These are phyloP conservation scores for Candida sakaeoensis DNA, from an alignment of 805 yeast species.

Conservation along the genomic window DNA sequence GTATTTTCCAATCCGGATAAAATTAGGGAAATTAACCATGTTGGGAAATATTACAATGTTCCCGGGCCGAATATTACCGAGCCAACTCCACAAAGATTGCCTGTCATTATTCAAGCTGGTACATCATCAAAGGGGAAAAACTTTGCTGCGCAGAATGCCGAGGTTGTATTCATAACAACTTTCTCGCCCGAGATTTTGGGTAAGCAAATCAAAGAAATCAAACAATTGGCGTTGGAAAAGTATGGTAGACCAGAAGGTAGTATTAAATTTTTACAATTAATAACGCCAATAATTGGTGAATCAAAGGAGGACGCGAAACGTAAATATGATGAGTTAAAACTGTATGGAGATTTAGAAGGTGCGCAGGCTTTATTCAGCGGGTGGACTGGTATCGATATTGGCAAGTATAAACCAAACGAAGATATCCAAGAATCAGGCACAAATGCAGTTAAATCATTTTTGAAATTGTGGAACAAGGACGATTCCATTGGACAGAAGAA, in stretches of 20 bases:
- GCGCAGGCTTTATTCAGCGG: conserved; percentile 38
- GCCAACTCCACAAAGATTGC: conserved; percentile 43
- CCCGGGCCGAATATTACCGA: conserved; percentile 42
- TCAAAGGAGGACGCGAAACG: conserved; percentile 40
- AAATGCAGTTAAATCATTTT: conserved; percentile 29
- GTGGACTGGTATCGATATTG: conserved; percentile 41
- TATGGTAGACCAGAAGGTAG: conserved; percentile 33
- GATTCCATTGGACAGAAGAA: conserved; percentile 13
- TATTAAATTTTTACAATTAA: conserved; percentile 35
- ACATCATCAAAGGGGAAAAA: conserved; percentile 38
- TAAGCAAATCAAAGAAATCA: conserved; percentile 26
- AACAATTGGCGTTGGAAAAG: conserved; percentile 26
- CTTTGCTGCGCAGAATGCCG: conserved; percentile 43
- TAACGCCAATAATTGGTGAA: conserved; percentile 35
- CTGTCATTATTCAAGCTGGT: conserved; percentile 45
- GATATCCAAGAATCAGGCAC: conserved; percentile 28
- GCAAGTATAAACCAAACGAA: conserved; percentile 27
- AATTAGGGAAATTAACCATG: conserved; percentile 38
- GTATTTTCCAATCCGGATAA: conserved; percentile 36
- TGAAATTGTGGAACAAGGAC: conserved; percentile 31
- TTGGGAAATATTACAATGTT: conserved; percentile 38
- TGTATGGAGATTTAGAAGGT: conserved; percentile 38
- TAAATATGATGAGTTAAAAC: conserved; percentile 28
- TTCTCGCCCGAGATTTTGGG: conserved; percentile 27
- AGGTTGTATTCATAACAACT: conserved; percentile 38